A percentile compares a stretch with the other conserved stretches of the same genome.
Evolutionary conservation across 1,139 yeast species (phyloP).

Genomic region (Hemisphaericaspora xylofermentans): DNA sequence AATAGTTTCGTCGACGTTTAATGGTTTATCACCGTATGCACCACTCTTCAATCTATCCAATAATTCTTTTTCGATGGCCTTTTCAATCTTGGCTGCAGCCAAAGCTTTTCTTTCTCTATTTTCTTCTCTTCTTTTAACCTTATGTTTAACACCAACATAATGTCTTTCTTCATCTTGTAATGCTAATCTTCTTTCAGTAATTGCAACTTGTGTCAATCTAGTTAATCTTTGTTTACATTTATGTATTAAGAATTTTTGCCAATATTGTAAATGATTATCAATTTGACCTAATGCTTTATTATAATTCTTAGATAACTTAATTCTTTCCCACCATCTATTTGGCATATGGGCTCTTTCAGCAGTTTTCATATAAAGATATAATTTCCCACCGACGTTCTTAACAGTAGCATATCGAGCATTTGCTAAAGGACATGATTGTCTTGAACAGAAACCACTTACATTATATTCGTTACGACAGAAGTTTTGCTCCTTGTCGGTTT

Average conservation of each 20-base stretch:
- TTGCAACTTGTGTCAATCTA: constrained; percentile 89
- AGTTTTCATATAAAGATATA: constrained; percentile 92
- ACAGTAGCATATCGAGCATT: constrained; percentile 96
- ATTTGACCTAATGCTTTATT: constrained; percentile 83
- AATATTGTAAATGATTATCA: constrained; percentile 81
- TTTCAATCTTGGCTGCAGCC: constrained; percentile 94
- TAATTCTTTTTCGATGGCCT: constrained; percentile 92
- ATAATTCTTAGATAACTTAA: constrained; percentile 84
- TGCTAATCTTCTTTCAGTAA: constrained; percentile 93
- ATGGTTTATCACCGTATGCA: constrained; percentile 96
- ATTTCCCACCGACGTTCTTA: constrained; percentile 80
- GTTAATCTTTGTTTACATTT: constrained; percentile 96
- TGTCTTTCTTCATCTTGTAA: constrained; percentile 89
- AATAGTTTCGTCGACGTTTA: constrained; percentile 91
- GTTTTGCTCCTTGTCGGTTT: constrained; percentile 75
- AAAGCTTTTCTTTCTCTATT: constrained; percentile 94
- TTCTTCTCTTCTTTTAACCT: constrained; percentile 90
- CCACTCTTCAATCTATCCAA: constrained; percentile 94
- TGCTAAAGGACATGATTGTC: constrained; percentile 95
- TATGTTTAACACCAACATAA: constrained; percentile 87
- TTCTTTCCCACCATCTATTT: constrained; percentile 89
- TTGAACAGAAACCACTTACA: constrained; percentile 84
- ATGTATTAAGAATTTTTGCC: constrained; percentile 90
- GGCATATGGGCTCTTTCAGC: constrained; percentile 98
- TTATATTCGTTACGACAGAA: constrained; percentile 88